Evolutionary conservation across 2,329 filamentous ascomycete species (phyloP), one percentile per base, ranked within the genome.

Genomic region (Fusarium sarcochroum): DNA sequence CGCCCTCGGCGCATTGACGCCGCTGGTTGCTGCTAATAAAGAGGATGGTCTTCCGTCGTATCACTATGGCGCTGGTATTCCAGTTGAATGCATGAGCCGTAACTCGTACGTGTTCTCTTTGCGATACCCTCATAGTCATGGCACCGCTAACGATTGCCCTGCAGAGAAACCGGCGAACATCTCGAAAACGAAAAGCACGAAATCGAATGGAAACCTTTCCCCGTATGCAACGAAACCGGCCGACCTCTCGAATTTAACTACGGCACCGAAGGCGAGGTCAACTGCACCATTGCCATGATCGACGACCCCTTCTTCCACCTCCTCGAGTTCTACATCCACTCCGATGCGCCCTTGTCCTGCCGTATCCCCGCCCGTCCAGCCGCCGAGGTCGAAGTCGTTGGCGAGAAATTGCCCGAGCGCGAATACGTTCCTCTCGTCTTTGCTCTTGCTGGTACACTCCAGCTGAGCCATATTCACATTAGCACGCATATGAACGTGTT

Each of bases 281-380:
- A 95, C 82, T 96, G 93, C 84, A 96, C 93, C 56, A 90, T 96
- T 73, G 84, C 91, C 76, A 87, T 92, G 80, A 85, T 95, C 73
- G 86, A 87, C 74, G 93, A 95, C 77, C 87, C 91, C 40, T 91
- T 94, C 85, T 96, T 93, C 85, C 93, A 96, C 81, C 87, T 95
- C 51, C 90, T 95, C 82, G 93, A 98, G 82, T 98, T 98, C 86
- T 98, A 98, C 86, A 91, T 98, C 79, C 96, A 98, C 85, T 94
- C 92, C 83, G 96, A 99, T 81, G 94, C 94, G 18, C 96, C 96
- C 11, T 86, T 98, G 49, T 90, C 93, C 55, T 99, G 96, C 80
- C 94, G 96, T 52, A 88, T 98, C 15, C 93, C 95, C 27, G 89
- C 93, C 0, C 90, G 91, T 9, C 95, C 95, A 0, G 77, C 85